A percentile compares a stretch with the other conserved stretches of the same genome.
Evolutionary conservation across 345 rosid species (phyloP).

Genomic region (Rhizophora apiculata): DNA sequence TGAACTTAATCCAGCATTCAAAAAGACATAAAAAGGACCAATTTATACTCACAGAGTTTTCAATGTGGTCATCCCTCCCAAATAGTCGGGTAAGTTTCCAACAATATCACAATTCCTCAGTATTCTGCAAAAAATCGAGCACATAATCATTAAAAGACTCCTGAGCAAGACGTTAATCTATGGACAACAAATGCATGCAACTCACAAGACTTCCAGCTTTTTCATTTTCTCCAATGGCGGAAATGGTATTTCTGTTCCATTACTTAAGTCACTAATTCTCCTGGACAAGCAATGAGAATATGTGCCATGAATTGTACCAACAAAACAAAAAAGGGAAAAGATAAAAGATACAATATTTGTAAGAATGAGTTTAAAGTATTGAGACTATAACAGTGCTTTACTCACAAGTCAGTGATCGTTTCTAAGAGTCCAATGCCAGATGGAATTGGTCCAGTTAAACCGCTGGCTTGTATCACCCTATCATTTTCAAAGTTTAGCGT

Average conservation of each 20-base stretch:
- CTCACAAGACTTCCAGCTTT: constrained; percentile 9
- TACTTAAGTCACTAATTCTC: constrained; percentile 40
- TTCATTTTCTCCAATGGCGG: constrained; percentile 8
- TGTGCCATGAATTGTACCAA: too few relatives aligned
- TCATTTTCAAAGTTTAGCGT: neutral
- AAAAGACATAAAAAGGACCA: neutral
- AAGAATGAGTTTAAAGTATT: neutral
- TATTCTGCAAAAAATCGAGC: constrained; percentile 29
- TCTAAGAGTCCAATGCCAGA: constrained; percentile 19
- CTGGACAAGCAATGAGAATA: constrained; percentile 20
- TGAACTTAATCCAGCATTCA: neutral
- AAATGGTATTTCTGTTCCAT: constrained; percentile 6
- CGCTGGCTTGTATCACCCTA: constrained; percentile 50
- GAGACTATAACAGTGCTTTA: neutral
- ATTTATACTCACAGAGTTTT: constrained; percentile 40
- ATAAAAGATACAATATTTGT: neutral
- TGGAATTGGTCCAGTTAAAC: constrained; percentile 57
- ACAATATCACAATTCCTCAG: constrained; percentile 55
- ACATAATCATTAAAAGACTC: neutral
- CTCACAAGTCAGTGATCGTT: constrained; percentile 34
- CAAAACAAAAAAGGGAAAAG: neutral
- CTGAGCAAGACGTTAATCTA: neutral
- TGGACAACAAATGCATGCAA: neutral
- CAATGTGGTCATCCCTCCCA: constrained; percentile 22
- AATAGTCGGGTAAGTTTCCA: constrained; percentile 42